Evolutionary conservation across 192 early-diverging fungal species (phyloP).

Genomic region (Backusella westeae): DNA sequence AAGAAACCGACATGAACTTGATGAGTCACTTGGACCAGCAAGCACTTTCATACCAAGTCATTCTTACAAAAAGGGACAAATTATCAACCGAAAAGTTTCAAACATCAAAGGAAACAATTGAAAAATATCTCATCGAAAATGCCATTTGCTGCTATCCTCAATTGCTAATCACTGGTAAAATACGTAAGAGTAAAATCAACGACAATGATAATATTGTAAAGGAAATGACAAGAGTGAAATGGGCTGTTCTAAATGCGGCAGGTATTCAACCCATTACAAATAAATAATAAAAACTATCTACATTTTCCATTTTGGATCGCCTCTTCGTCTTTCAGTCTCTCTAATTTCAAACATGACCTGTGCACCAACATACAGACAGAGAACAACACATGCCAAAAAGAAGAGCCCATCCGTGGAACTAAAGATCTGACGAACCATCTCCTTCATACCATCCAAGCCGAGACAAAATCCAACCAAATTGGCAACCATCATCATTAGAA

Average conservation of each 20-base stretch:
- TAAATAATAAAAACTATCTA: slow-evolving; percentile 11
- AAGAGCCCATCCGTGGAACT: slow-evolving; percentile 11
- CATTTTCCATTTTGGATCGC: slow-evolving; percentile 33
- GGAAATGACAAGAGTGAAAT: slow-evolving; percentile 16
- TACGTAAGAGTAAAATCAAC: slow-evolving; percentile 30
- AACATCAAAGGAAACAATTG: slow-evolving; percentile 38
- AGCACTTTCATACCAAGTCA: slow-evolving; percentile 47
- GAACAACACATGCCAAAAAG: slow-evolving; percentile 47
- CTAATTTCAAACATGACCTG: slow-evolving; percentile 83
- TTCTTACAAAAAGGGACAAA: slow-evolving; percentile 48
- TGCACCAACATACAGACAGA: slow-evolving; percentile 56
- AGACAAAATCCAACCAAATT: slow-evolving; percentile 93
- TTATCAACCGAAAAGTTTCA: slow-evolving; percentile 37
- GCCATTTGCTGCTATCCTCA: slow-evolving; percentile 51
- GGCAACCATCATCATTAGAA: slow-evolving; percentile 88
- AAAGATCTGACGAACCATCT: slow-evolving; percentile 68
- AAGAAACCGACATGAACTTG: slow-evolving; percentile 42
- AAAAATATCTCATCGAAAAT: slow-evolving; percentile 37
- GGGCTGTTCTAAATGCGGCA: slow-evolving; percentile 21
- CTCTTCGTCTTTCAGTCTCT: slow-evolving; percentile 64
- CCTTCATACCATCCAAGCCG: slow-evolving; percentile 79
- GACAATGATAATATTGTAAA: slow-evolving; percentile 12
- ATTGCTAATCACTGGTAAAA: slow-evolving; percentile 38
- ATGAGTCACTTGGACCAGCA: slow-evolving; percentile 43
- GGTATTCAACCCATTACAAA: background rate